Base-by-base conservation (phyloP, 441 rosid species). In the Pelargonium australe region DNA sequence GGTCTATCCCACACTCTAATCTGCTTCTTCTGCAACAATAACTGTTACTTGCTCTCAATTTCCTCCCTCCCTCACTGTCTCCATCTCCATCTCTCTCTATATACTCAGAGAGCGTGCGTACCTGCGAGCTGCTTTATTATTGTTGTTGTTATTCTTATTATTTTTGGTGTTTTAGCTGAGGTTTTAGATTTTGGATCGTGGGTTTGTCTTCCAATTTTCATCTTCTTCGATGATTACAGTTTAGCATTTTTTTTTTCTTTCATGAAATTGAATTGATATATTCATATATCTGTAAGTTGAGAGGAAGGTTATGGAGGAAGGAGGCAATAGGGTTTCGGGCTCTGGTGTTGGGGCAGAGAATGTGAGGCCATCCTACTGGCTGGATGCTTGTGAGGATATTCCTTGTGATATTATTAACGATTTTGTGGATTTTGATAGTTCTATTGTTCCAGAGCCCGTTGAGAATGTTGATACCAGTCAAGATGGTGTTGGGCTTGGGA, bases 321-420 rank as follows among this genome's bases (percentile, higher is more conserved):
- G 73, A 62, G 89, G 72, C 68, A 70, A 60, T 85, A 86, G 81
- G 86, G 84, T 76, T 81, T 71, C 83, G n/a, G 85, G 64, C 28
- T 45, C 57, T 23, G 61, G 57, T 10, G 76, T 66, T 31, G 79
- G 70, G 3, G 80, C 71, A 40, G 78, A 74, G 49, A 69, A 73
- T 76, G 66, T 40, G 34, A 75, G 78, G 41, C 77, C 85, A 10
- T 94, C 99, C 34, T 95, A 95, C 82, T 93, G 98, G 98, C 78
- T 93, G 47, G 96, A 91, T 78, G 96, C 96, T 14, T 89, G 91
- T 51, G 98, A 91, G 77, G 97, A 89, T 74, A 81, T 87, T 43
- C 75, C 95, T 4, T 84, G 88, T 80, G 95, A 92, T 70, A 76
- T 88, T 37, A 80, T 87, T 41, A 89, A 76, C 64, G 91, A 89